A percentile compares a stretch with the other conserved stretches of the same genome.
Evolutionary conservation across 2,329 filamentous ascomycete genomes (phyloP).

Genomic region (Cytospora leucostoma): DNA sequence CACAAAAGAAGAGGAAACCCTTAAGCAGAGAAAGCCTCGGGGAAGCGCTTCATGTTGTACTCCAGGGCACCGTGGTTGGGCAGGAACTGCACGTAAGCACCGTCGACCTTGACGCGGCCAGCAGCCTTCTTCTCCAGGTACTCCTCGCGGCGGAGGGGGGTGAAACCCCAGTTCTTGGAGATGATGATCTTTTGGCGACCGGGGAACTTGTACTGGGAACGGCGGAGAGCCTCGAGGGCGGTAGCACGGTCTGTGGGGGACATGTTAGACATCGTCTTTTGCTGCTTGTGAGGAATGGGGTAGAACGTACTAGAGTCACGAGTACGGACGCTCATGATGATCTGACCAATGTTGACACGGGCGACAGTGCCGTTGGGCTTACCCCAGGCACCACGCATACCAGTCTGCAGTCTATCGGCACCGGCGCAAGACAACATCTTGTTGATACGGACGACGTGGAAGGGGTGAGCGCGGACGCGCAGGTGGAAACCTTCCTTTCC

Average conservation of each 20-base stretch:
- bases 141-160: slow-evolving; percentile 94
- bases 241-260: slow-evolving; percentile 70
- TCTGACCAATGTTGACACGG: slow-evolving; percentile 99
- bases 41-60: slow-evolving; percentile 92
- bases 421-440: slow-evolving; percentile 99
- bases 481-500: slow-evolving; percentile 77
- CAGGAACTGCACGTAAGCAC: slow-evolving; percentile 99
- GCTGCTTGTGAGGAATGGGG: neutral
- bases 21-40: slow-evolving; percentile 77
- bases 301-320: slow-evolving; percentile 79
- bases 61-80: slow-evolving; percentile 85
- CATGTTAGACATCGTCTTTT: slow-evolving; percentile 32
- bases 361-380: slow-evolving; percentile 99
- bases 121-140: slow-evolving; percentile 94
- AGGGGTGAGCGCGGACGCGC: slow-evolving; percentile 88
- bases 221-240: slow-evolving; percentile 97
- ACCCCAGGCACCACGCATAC: slow-evolving; percentile 99
- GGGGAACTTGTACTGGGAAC: slow-evolving; percentile 99
- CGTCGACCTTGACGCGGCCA: slow-evolving; percentile 92
- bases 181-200: slow-evolving; percentile 99
- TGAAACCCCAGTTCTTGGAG: slow-evolving; percentile 99
- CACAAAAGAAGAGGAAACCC: slow-evolving; percentile 36
- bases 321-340: slow-evolving; percentile 95
- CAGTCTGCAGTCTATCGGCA: slow-evolving; percentile 99
- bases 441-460: slow-evolving; percentile 99